Base-by-base conservation (phyloP, 1,139 yeast genomes). In the Komagataea norvegica region DNA sequence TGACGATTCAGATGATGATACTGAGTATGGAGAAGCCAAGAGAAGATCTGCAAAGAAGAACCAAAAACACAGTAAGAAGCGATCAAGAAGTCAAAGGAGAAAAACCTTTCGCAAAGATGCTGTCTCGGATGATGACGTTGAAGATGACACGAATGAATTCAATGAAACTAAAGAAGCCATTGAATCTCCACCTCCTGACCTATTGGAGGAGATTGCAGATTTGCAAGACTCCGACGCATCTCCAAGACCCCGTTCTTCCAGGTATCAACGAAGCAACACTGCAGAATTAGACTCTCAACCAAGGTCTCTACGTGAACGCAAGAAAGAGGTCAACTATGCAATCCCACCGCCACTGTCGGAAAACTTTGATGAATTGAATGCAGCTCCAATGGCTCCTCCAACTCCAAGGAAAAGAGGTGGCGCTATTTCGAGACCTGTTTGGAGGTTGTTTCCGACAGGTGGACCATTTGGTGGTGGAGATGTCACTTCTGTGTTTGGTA, bases 391-490 rank as follows among this genome's bases (percentile, higher is more conserved):
- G 6, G 33, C 47, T 14, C 48, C 52, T 26, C 37, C 47, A 30
- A 45, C 54, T 16, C 51, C 49, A 28, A 44, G 70, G 56, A 53
- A 70, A 53, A 48, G 65, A 51, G 52, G 54, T 17, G 52, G 55
- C 21, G 51, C 48, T 13, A 41, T 49, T 5, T 46, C 55, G 17
- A 63, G 61, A 4, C 68, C 70, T 6, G 59, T 83, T 35, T 72
- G 84, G 52, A 71, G 91, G 30, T 62, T 87, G 32, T 86, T 82
- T 52, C 95, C 96, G n/a, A 87, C 95, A 0, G 86, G 88, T n/a
- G 96, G 97, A 1, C 95, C 97, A 3, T 91, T 91, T 66, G 96
- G 96, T 20, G 97, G 97, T 22, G 80, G 88, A 46, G 95, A 87
- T 55, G 86, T 82, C 1, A 70, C 79, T 3, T 79, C 94, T 0